Evolutionary conservation across 805 yeast species (phyloP), one percentile per base, ranked within the genome.

Genomic region (Kazachstania bromeliacearum): DNA sequence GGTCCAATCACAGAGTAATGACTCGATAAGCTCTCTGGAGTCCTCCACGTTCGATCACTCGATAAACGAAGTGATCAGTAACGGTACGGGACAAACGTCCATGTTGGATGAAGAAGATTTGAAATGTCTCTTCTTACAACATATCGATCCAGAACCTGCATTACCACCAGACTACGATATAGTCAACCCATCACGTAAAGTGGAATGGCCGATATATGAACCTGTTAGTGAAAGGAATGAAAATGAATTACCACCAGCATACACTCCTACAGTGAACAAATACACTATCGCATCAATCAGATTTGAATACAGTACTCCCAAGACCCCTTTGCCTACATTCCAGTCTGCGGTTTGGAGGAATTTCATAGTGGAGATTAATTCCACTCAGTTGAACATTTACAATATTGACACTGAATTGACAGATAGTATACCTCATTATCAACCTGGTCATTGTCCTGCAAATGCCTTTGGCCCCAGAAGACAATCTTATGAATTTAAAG

Each of bases 361-460:
- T 28, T 69, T 72, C 26, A 64, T 81, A 14, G 66, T 85, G 55
- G 94, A 82, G 50, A 62, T 88, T 35, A 85, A 88, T 64, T 83
- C 89, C 8, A 88, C 96, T 2, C 95, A 85, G 59, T 59, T 88
- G 19, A 82, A 82, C 56, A 61, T 88, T 35, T 83, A 82, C 53
- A 49, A 59, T 9, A 62, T 66, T 9, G 73, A 64, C 21, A 41
- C 57, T 4, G 46, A 56, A 2, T 40, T 59, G 28, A 51, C 62
- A 5, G 40, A 52, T 12, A 40, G 41, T 18, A 57, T 60, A 17
- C 48, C 48, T 31, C 51, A 58, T 34, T 57, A 51, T 38, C 16
- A 16, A 10, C 22, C 14, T 2, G 35, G 35, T 3, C 12, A 10
- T 12, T 19, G 20, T 10, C 35, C 35, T 1, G 3, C 17, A 13